Percentiles rank a stretch among this genome's conserved stretches.
Evolutionary conservation across 805 yeast species (phyloP).

Genomic region (Spathaspora girioi): DNA sequence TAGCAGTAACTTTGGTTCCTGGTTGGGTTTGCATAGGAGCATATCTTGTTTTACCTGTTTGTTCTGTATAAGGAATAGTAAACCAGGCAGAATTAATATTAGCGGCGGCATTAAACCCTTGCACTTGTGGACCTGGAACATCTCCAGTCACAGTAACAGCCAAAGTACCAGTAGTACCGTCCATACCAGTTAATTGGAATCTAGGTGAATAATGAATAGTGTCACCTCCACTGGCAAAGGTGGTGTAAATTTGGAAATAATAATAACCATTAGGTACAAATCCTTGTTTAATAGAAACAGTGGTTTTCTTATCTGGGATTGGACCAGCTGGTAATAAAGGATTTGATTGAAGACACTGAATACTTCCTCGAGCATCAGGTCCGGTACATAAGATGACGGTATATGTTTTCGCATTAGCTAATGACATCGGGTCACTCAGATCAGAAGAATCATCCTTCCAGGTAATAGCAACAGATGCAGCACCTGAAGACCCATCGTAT

Average conservation of each 20-base stretch:
- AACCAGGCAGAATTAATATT: constrained; percentile 45
- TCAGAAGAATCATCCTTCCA: constrained; percentile 61
- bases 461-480: constrained; percentile 25
- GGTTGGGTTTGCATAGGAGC: constrained; percentile 97
- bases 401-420: constrained; percentile 41
- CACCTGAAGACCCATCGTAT: constrained; percentile 37
- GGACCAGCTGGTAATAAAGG: constrained; percentile 22
- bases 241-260: constrained; percentile 66
- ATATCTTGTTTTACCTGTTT: constrained; percentile 72
- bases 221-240: constrained; percentile 32
- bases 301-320: constrained; percentile 25
- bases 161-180: constrained; percentile 57
- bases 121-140: constrained; percentile 38
- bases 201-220: constrained; percentile 68
- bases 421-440: constrained; percentile 16
- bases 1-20: constrained; percentile 59
- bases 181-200: constrained; percentile 66
- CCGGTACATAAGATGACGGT: constrained; percentile 70
- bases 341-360: constrained; percentile 31
- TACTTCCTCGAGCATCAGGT: constrained; percentile 35
- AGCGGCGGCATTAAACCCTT: constrained; percentile 21
- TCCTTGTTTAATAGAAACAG: constrained; percentile 40
- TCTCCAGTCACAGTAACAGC: constrained; percentile 34
- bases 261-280: constrained; percentile 63
- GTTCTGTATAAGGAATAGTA: constrained; percentile 67